A percentile compares a stretch with the other conserved stretches of the same genome.
Conservation (phyloP, 1,139 yeast genomes). For the Maudiozyma humilis region DNA sequence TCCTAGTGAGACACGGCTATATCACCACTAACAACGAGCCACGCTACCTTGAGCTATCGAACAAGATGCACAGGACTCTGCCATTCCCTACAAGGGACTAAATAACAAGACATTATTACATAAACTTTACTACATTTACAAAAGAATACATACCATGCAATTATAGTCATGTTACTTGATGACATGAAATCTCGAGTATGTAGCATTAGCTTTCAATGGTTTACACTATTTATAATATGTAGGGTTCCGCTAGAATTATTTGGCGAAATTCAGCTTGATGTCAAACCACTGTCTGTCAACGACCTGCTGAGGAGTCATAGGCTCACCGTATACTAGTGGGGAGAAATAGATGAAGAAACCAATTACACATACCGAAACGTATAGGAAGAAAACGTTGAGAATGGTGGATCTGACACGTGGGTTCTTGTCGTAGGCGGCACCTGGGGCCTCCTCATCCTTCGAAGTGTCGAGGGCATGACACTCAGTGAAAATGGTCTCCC, state of each 20-base stretch:
- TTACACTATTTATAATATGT: too few species aligned
- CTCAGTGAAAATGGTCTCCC: conserved; percentile 71
- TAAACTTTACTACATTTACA: conserved; percentile 1
- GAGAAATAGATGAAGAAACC: conserved; percentile 67
- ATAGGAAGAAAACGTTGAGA: conserved; percentile 34
- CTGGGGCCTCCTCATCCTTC: conserved; percentile 28
- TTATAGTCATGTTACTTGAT: too few species aligned
- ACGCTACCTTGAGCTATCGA: conserved; percentile 48
- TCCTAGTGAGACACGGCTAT: conserved; percentile 72
- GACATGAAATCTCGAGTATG: too few species aligned
- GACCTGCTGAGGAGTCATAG: conserved; percentile 57
- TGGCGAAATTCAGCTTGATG: conserved; percentile 52
- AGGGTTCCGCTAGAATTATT: conserved; percentile 1
- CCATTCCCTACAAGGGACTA: conserved; percentile 51
- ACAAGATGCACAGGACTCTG: conserved; percentile 55
- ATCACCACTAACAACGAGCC: conserved; percentile 56
- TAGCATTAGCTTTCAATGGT: too few species aligned
- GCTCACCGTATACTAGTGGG: conserved; percentile 81
- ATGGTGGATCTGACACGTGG: conserved; percentile 25
- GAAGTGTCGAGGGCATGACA: conserved; percentile 34
- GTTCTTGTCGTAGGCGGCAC: conserved; percentile 17
- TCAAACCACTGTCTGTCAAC: conserved; percentile 72
- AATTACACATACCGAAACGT: conserved; percentile 42
- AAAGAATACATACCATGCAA: neutral
- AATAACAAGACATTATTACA: neutral